phyloP scores from a whole-genome alignment of 139 green algal species.

The Micractinium sp. region DNA sequence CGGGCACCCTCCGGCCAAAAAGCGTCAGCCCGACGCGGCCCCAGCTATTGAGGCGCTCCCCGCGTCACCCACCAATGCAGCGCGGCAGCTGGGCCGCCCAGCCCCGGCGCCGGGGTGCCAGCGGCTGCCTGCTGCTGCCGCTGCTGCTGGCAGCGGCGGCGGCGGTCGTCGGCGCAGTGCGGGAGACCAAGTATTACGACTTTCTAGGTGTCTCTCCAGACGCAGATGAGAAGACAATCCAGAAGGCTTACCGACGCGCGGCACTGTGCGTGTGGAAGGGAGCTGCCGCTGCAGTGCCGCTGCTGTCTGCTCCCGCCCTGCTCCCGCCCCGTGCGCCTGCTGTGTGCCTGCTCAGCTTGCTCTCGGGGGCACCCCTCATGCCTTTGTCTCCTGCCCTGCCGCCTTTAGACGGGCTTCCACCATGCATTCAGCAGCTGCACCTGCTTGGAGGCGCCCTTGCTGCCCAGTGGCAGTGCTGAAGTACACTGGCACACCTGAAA shows the following conservation, averaged over 20 bases:
- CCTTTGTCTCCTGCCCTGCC: no score
- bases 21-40: neutral
- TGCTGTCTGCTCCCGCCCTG: neutral
- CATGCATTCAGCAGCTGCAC: no score
- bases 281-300: no score
- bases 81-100: neutral
- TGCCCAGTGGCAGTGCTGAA: no score
- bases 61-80: neutral
- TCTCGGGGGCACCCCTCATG: neutral
- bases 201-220: constrained; percentile 68
- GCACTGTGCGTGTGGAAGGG: constrained; percentile 59
- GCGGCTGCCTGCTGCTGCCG: neutral
- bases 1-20: neutral
- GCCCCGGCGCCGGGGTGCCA: neutral
- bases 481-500: no score
- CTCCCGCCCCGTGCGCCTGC: neutral
- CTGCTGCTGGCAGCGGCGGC: constrained; percentile 21
- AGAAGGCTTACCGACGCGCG: constrained; percentile 82
- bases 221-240: constrained; percentile 82
- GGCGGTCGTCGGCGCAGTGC: constrained; percentile 40
- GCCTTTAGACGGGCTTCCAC: no score
- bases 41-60: neutral
- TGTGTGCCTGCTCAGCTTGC: neutral
- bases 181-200: constrained; percentile 81
- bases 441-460: no score